Evolutionary conservation across 768 basidiomycete species (phyloP).

Genomic region (Psilocybe cyanescens): DNA sequence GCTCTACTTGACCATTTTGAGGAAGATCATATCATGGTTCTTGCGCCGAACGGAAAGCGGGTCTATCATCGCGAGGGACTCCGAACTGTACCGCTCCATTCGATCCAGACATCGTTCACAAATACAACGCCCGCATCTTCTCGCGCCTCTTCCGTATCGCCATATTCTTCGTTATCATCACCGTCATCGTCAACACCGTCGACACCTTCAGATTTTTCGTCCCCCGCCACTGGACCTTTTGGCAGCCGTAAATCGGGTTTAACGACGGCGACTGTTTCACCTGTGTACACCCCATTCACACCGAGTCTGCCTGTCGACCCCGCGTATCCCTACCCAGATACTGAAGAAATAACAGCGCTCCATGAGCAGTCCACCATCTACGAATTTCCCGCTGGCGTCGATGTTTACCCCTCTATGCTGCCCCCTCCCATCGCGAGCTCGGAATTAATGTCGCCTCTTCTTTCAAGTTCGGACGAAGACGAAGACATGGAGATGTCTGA

Average conservation of each 20-base stretch:
- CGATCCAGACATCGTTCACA: constrained; percentile 14
- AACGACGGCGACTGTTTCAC: constrained; percentile 1
- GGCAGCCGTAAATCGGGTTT: constrained; percentile 5
- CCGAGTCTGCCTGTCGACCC: constrained; percentile 23
- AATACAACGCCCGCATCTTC: constrained; percentile 22
- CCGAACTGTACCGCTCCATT: constrained; percentile 10
- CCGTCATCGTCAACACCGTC: constrained; percentile 3
- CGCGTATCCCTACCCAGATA: constrained; percentile 18
- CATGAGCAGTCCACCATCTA: constrained; percentile 5
- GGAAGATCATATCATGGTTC: constrained; percentile 82
- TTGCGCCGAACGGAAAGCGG: constrained; percentile 44
- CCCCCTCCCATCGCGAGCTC: not conserved
- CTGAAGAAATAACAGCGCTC: constrained; percentile 15
- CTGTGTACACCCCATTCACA: constrained; percentile 27
- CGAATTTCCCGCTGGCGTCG: constrained; percentile 2
- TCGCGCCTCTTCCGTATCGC: constrained; percentile 16
- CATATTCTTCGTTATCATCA: constrained; percentile 19
- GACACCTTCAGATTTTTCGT: constrained; percentile 1
- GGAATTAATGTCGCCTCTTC: not conserved
- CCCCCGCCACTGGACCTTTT: not conserved
- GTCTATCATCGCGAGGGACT: constrained; percentile 30
- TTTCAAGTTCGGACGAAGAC: constrained; percentile 2
- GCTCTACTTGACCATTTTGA: constrained; percentile 91
- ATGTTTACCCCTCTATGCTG: not conserved
- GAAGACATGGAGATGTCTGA: constrained; percentile 13